Base-by-base conservation (phyloP, 371 early-diverging fungal genomes). In the Mucor piriformis region DNA sequence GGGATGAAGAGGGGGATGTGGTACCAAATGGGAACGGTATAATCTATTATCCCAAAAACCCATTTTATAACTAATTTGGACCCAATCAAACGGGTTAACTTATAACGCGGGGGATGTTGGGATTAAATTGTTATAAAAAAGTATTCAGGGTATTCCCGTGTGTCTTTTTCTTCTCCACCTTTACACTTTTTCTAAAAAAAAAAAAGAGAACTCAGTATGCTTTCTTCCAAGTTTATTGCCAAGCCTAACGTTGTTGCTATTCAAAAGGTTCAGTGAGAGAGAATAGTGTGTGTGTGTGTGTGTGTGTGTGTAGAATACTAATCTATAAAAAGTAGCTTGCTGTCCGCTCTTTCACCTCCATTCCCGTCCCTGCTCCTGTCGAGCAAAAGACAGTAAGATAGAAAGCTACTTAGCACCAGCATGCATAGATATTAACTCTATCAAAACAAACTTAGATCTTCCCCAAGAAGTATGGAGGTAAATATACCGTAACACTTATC, bases 401-500 rank as follows among this genome's bases (percentile, higher is more conserved):
- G n/a, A 29, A 35, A 2, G 3, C 10, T 29, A 8, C 40, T 37
- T 34, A 8, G 29, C 4, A 29, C 6, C 13, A 15, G n/a, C n/a
- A n/a, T n/a, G n/a, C n/a, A n/a, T n/a, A n/a, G n/a, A 37, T 4
- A 37, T 3, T 13, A 11, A n/a, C 11, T 10, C 11, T 4, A 37
- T 15, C 3, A 37, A n/a, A 37, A 11, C 11, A 44, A 8, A 10
- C 18, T 8, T 63, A 77, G 77, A 71, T 71, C 29, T 66, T 66
- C 59, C 67, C 74, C 55, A 77, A 77, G 62, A 77, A 77, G 70
- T 77, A 77, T 53, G 77, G 77, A 51, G 97, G 97, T 37, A 87
- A 60, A 21, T 90, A 93, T 83, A 97, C 93, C 50, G 95, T 95
- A 54, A 98, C 98, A n/a, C 77, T 98, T 50, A 95, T 98, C 66